Evolutionary conservation across 192 early-diverging fungal genomes (phyloP).

Genomic region (Jimgerdemannia flammicorona): DNA sequence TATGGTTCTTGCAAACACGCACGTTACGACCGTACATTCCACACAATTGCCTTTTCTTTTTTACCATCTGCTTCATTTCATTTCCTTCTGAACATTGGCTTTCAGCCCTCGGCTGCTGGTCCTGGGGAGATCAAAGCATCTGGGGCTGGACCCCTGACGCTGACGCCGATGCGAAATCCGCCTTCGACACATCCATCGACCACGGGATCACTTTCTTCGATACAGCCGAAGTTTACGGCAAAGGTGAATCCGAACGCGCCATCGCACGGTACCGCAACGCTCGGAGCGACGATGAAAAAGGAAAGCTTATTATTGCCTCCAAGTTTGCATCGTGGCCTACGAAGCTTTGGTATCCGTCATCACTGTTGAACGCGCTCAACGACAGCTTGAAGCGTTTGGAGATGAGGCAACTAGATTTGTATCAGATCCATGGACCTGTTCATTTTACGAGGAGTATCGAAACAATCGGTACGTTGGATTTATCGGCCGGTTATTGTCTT

Average conservation of each 20-base stretch:
- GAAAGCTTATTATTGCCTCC: conserved; percentile 35
- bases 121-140: conserved; percentile 37
- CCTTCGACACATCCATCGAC: conserved; percentile 33
- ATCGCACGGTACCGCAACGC: conserved; percentile 14
- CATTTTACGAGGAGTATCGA: conserved; percentile 35
- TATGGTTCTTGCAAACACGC: too few relatives aligned
- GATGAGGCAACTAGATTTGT: conserved; percentile 37
- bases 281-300: conserved; percentile 9
- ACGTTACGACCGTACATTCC: too few relatives aligned
- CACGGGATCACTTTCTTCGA: conserved; percentile 44
- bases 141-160: conserved; percentile 39
- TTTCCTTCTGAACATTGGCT: too few relatives aligned
- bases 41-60: too few relatives aligned
- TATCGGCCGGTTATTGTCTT: too few relatives aligned
- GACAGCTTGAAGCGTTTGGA: conserved; percentile 42
- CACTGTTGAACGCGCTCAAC: conserved; percentile 36
- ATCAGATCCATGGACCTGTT: conserved; percentile 49
- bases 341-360: conserved; percentile 29
- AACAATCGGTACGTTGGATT: conserved; percentile 30
- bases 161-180: conserved; percentile 32
- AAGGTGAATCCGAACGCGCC: conserved; percentile 42
- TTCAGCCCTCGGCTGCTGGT: conserved; percentile 37
- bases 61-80: too few relatives aligned
- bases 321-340: conserved; percentile 40
- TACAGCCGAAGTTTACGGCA: conserved; percentile 47